Percentiles rank a stretch among this genome's conserved stretches.
These are phyloP conservation scores for Paecilomyces sp. DNA, from an alignment of 2,329 filamentous ascomycete species.

Conservation along the genomic window DNA sequence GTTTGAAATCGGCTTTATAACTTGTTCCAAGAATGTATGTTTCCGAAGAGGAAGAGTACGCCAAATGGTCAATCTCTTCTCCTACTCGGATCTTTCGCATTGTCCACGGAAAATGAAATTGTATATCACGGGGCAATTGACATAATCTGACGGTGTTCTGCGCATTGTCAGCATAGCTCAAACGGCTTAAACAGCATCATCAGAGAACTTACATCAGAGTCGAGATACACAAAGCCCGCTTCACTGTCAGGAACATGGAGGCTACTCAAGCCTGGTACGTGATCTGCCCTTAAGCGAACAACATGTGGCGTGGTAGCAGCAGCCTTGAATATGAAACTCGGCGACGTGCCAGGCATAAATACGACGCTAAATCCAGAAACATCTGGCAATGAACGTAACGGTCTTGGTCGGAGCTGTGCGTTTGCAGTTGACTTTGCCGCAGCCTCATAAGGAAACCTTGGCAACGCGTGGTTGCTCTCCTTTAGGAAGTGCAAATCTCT, in stretches of 20 bases:
- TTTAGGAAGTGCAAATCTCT: conserved; percentile 66
- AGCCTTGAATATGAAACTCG: conserved; percentile 76
- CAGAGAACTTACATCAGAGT: conserved; percentile 43
- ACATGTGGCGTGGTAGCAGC: conserved; percentile 70
- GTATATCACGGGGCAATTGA: conserved; percentile 59
- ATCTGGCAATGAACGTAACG: conserved; percentile 37
- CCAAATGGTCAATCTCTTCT: conserved; percentile 63
- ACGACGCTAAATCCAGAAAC: conserved; percentile 74
- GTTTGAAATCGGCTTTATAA: conserved; percentile 62
- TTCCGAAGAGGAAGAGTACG: conserved; percentile 68
- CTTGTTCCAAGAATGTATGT: conserved; percentile 73
- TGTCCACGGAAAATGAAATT: conserved; percentile 70
- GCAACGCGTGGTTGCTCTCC: conserved; percentile 59
- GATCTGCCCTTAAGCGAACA: conserved; percentile 61
- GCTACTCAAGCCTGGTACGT: conserved; percentile 63
- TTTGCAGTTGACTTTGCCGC: conserved; percentile 30
- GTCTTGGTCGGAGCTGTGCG: conserved; percentile 28
- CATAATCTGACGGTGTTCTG: conserved; percentile 66
- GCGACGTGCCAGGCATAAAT: conserved; percentile 72
- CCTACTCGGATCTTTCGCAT: conserved; percentile 64
- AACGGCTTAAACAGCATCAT: background rate
- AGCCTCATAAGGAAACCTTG: conserved; percentile 49
- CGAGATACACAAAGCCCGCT: conserved; percentile 74
- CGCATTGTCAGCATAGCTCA: conserved; percentile 8
- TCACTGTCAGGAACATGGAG: conserved; percentile 74